phyloP scores from a whole-genome alignment of 2,329 filamentous ascomycete species.

The Monascus ruber region DNA sequence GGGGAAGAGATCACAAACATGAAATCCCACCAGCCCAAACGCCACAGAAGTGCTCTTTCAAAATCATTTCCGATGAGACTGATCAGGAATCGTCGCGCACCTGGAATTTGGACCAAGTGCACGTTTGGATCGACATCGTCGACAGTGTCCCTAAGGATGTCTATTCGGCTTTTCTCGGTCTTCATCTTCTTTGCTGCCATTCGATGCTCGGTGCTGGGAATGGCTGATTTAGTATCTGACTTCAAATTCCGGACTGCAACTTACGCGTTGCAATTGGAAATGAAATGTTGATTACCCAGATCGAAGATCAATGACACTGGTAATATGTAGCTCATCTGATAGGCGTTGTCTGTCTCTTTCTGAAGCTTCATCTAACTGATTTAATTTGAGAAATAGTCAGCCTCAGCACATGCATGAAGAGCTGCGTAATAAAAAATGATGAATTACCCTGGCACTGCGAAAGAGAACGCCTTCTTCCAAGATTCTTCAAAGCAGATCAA shows the following conservation, averaged over 20 bases:
- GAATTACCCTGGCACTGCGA: conserved; percentile 54
- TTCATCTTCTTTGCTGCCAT: conserved; percentile 49
- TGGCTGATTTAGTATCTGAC: too few relatives aligned
- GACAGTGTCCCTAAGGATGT: conserved; percentile 19
- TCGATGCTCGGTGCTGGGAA: conserved; percentile 56
- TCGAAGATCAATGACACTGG: conserved; percentile 66
- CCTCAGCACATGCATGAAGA: neutral
- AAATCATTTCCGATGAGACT: conserved; percentile 64
- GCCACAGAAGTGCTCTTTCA: conserved; percentile 54
- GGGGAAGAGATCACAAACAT: conserved; percentile 26
- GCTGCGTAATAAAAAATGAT: conserved; percentile 1
- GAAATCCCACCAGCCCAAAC: conserved; percentile 56
- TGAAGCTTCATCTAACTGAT: conserved; percentile 56
- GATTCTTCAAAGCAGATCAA: conserved; percentile 15
- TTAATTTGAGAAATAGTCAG: neutral
- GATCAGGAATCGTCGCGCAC: conserved; percentile 53
- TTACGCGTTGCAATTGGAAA: too few relatives aligned
- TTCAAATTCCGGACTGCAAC: too few relatives aligned
- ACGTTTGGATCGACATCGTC: conserved; percentile 40
- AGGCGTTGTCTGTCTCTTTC: conserved; percentile 51
- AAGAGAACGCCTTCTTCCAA: conserved; percentile 55
- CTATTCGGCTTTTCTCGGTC: conserved; percentile 9
- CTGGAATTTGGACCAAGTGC: conserved; percentile 51
- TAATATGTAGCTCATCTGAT: conserved; percentile 49
- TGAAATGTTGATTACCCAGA: conserved; percentile 46